Evolutionary conservation across 495 filamentous ascomycete species (phyloP).

Genomic region (Podospora sp.): DNA sequence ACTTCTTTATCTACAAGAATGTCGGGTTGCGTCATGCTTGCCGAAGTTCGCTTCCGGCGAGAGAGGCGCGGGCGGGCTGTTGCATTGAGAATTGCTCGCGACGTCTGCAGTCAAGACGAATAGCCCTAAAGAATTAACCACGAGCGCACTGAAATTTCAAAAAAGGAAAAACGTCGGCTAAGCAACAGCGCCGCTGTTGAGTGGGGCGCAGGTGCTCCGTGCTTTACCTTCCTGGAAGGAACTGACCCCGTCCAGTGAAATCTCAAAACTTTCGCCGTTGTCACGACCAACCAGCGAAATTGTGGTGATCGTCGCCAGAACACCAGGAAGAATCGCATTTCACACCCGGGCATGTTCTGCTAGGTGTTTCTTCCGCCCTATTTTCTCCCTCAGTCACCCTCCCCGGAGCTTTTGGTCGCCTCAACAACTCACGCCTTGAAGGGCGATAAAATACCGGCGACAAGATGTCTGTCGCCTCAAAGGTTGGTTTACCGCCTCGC

Average conservation of each 20-base stretch:
- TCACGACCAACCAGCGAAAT: constrained; percentile 24
- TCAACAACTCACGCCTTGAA: constrained; percentile 31
- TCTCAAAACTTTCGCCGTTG: constrained; percentile 28
- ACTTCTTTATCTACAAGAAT: background rate
- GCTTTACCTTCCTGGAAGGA: constrained; percentile 18
- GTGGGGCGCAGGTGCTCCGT: constrained; percentile 29
- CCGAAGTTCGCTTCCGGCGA: background rate
- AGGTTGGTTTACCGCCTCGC: constrained; percentile 48
- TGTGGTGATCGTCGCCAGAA: constrained; percentile 11
- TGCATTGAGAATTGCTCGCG: background rate
- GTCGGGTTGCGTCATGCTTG: background rate
- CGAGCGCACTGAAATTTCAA: constrained; percentile 25
- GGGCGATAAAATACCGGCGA: constrained; percentile 42
- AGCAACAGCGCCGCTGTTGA: background rate
- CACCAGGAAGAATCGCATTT: constrained; percentile 22
- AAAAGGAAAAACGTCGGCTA: constrained; percentile 19
- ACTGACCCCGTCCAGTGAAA: constrained; percentile 19
- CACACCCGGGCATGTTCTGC: constrained; percentile 24
- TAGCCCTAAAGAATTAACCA: constrained; percentile 22
- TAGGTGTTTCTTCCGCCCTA: constrained; percentile 19
- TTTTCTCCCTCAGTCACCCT: constrained; percentile 12
- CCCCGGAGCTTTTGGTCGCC: constrained; percentile 31
- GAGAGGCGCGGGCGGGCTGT: background rate
- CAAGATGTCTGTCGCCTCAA: constrained; percentile 67
- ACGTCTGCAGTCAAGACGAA: background rate